Base-by-base conservation (phyloP, 179 eudicot species). In the Silene noctiflora region DNA sequence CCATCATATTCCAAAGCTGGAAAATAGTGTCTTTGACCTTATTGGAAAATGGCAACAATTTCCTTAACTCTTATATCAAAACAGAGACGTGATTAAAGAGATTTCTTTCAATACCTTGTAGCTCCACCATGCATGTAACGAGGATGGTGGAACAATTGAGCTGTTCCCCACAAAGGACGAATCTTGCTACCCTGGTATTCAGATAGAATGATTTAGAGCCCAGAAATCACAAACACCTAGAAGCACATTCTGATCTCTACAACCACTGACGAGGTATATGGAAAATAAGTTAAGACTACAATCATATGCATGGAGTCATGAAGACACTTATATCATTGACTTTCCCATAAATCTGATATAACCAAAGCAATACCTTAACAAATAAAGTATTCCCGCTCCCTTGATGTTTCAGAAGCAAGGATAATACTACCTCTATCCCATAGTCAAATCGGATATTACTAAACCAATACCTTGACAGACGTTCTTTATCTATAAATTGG, bases 91-190 rank as follows among this genome's bases (percentile, higher is more conserved):
- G 24, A 25, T 1, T 25, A 53, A 44, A 14, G 56, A 51, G 44
- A 20, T 3, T 13, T 65, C 2, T 65, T 24, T 17, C 42, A 20
- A 42, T 84, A 95, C 99, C 98, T 96, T 60, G 99, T 96, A 27
- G 98, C 97, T 66, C 76, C 99, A 82, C 99, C 99, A 75, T 96
- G 99, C 99, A 96, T 96, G 84, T 85, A 96, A 31, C 97, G 95
- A 84, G 99, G 99, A 83, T 96, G 97, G 83, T 82, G 8, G 77
- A 96, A 96, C 87, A 96, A 79, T 84, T 96, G 99, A 77, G 99
- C 90, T 72, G 98, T 96, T 65, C 98, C 99, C 99, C 99, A 95
- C 78, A 95, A 77, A 70, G 90, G 96, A 72, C 68, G 94, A 72
- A 95, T 86, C 76, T 90, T 90, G 71, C 80, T 75, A 4, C 96